Base-by-base conservation (phyloP, 768 basidiomycete species). In the Auriscalpium orientale region DNA sequence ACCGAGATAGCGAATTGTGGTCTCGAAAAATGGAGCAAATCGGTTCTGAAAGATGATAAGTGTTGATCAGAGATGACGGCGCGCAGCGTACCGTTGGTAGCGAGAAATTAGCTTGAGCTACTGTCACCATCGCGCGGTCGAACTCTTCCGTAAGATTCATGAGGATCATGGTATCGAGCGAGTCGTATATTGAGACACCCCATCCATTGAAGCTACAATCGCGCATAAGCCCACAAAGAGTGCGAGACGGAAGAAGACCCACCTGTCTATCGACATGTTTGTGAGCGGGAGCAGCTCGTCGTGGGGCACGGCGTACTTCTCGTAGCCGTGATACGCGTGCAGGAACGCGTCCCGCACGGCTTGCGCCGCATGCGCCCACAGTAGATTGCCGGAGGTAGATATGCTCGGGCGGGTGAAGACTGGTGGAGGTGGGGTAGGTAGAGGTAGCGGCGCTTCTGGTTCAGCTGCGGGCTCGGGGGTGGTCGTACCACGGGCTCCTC, bases 1-100 rank as follows among this genome's bases (percentile, higher is more conserved):
- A 3, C 93, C 94, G 88, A 98, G 81, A 63, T 95, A 89, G 35
- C 94, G 83, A 58, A 97, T 97, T 44, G 88, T 82, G 0, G 91
- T 95, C 73, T 95, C 89, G 37, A 56, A 46, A 33, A 46, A 36
- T 21, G 56, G 33, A 5, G 5, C 40, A 8, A 22, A 46, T 11
- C 18, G 43, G 22, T 45, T 33, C 52, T 53, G 38, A n/a, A 28
- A 28, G 28, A 34, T 49, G 18, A n/a, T 44, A 47, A 18, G 16
- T 20, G 16, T 8, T 12, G 12, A 44, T 18, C 10, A 22, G 16
- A 44, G 6, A 5, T 20, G 34, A 37, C 1, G 49, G 9, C 38
- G 49, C 40, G 44, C 12, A 16, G 66, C 72, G 46, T 65, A 81
- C 82, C 46, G 71, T 51, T 7, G 77, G 66, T 15, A 76, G 65